These are phyloP conservation scores for Yamadazyma buinensis DNA, from an alignment of 1,139 yeast genomes.

Conservation along the genomic window DNA sequence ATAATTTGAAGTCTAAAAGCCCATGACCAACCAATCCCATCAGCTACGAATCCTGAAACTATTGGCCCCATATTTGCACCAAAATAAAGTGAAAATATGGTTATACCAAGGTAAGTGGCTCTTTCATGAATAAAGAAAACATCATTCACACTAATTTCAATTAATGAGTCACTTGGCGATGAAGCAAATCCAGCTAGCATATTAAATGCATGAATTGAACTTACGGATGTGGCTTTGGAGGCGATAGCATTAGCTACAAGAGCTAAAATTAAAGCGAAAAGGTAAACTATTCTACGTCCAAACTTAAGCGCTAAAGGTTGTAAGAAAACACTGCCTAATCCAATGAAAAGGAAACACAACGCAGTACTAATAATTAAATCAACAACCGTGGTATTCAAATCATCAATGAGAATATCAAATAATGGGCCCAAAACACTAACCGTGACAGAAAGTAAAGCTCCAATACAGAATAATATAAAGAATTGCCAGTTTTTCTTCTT, in stretches of 20 bases:
- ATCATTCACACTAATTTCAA: conserved; percentile 46
- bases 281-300: conserved; percentile 38
- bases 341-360: conserved; percentile 31
- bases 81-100: conserved; percentile 41
- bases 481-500: conserved; percentile 31
- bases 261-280: conserved; percentile 28
- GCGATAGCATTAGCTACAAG: conserved; percentile 36
- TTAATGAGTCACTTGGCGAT: conserved; percentile 48
- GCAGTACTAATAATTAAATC: conserved; percentile 33
- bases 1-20: conserved; percentile 44
- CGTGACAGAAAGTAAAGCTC: conserved; percentile 38
- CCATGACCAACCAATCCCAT: conserved; percentile 43
- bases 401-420: conserved; percentile 33
- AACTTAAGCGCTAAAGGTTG: conserved; percentile 42
- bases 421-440: conserved; percentile 41
- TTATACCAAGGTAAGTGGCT: conserved; percentile 34
- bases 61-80: conserved; percentile 46
- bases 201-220: conserved; percentile 27
- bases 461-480: conserved; percentile 31
- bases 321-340: conserved; percentile 34
- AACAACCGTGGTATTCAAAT: conserved; percentile 23
- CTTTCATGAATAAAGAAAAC: conserved; percentile 48
- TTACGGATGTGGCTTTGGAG: conserved; percentile 25
- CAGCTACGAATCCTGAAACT: conserved; percentile 40
- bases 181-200: conserved; percentile 42